Percentiles rank a stretch among this genome's conserved stretches.
phyloP scores from a whole-genome alignment of 2,329 filamentous ascomycete genomes.

The Cordyceps cicadae region DNA sequence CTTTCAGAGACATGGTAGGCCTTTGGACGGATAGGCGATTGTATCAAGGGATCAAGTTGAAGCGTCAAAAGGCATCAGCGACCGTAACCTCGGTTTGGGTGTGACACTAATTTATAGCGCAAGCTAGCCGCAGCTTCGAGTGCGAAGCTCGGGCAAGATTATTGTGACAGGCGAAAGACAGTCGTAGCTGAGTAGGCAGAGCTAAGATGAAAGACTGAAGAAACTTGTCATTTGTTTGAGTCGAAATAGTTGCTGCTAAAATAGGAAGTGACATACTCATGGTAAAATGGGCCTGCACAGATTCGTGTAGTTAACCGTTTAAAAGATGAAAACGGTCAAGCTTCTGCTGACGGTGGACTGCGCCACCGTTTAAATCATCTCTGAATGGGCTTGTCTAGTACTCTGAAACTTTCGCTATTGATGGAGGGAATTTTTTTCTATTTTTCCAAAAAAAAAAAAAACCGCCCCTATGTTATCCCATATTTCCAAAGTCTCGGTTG shows the following conservation, averaged over 20 bases:
- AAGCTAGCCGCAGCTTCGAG: neutral
- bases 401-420: no score
- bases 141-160: neutral
- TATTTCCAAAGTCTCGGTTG: no score
- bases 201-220: no score
- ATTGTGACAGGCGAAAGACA: neutral
- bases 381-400: neutral
- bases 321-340: neutral
- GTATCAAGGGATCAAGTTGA: neutral
- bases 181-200: no score
- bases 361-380: neutral
- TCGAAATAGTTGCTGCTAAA: no score
- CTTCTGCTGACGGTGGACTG: neutral
- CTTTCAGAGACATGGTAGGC: conserved; percentile 34
- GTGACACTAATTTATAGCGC: neutral
- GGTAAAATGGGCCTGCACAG: neutral
- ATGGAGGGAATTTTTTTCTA: no score
- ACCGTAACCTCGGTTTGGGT: no score
- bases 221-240: no score
- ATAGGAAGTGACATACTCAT: no score
- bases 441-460: no score
- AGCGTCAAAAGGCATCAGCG: neutral
- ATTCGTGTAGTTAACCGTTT: neutral
- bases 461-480: no score
- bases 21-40: neutral